Evolutionary conservation across 768 basidiomycete genomes (phyloP).

Genomic region (Psilocybe cubensis): DNA sequence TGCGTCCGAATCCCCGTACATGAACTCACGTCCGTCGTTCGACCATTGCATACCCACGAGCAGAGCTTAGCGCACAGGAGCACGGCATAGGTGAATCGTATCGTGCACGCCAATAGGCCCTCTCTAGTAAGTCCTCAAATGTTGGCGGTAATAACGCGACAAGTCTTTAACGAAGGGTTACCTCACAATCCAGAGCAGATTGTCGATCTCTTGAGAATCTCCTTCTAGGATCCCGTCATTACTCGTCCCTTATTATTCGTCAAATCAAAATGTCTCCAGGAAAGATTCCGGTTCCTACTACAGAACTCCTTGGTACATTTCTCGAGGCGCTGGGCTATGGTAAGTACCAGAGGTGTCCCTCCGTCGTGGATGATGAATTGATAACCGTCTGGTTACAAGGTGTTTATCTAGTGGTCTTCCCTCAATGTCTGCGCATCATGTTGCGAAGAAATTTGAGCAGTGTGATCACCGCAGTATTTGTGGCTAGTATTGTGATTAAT

Average conservation of each 20-base stretch:
- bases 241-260: background rate
- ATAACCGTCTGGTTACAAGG: background rate
- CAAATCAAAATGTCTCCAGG: background rate
- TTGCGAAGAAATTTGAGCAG: background rate
- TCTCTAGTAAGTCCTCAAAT: background rate
- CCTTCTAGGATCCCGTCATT: background rate
- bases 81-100: background rate
- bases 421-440: constrained; percentile 1
- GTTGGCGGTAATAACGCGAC: background rate
- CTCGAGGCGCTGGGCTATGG: background rate
- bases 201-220: background rate
- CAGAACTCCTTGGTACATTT: background rate
- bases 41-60: background rate
- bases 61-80: background rate
- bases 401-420: background rate
- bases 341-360: background rate
- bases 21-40: background rate
- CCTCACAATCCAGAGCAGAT: background rate
- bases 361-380: background rate
- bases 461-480: background rate
- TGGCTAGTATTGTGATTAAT: background rate
- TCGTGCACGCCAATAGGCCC: background rate
- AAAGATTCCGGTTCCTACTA: background rate
- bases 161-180: background rate
- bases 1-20: background rate